These are phyloP conservation scores for Meredithiella fracta DNA, from an alignment of 2,329 filamentous ascomycete species.

Conservation along the genomic window DNA sequence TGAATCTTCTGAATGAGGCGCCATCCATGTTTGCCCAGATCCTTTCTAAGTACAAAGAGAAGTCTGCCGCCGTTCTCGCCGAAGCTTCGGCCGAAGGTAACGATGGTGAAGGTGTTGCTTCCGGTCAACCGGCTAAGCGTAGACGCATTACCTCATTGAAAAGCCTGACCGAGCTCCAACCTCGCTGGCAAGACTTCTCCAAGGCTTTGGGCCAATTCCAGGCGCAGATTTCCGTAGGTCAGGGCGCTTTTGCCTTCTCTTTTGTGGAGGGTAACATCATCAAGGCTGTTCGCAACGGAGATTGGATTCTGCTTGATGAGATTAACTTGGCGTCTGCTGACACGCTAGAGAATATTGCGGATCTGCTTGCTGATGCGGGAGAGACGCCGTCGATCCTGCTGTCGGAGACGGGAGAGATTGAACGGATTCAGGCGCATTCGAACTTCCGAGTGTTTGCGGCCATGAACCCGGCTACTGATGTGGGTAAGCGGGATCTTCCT, in stretches of 20 bases:
- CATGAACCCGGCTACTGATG: conserved; percentile 97
- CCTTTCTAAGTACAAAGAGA: conserved; percentile 35
- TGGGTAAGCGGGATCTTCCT: conserved; percentile 87
- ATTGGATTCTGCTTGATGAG: conserved; percentile 94
- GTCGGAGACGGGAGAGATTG: conserved; percentile 84
- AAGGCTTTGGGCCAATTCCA: conserved; percentile 62
- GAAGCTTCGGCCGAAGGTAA: conserved; percentile 20
- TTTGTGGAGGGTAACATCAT: conserved; percentile 95
- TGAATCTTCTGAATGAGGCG: conserved; percentile 76
- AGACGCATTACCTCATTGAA: conserved; percentile 37
- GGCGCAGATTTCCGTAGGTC: conserved; percentile 41
- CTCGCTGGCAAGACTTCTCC: conserved; percentile 69
- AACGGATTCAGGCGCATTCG: conserved; percentile 74
- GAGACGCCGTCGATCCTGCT: conserved; percentile 69
- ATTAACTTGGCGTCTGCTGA: conserved; percentile 93
- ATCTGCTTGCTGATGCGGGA: conserved; percentile 60
- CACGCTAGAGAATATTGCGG: conserved; percentile 82
- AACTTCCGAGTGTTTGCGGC: conserved; percentile 94
- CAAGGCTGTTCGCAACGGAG: conserved; percentile 85
- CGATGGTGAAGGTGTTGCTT: neutral
- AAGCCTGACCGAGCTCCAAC: conserved; percentile 37
- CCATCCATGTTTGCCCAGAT: conserved; percentile 71
- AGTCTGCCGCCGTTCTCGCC: conserved; percentile 18
- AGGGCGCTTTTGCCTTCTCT: conserved; percentile 72
- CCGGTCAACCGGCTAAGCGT: conserved; percentile 50